Evolutionary conservation across 2,329 filamentous ascomycete species (phyloP), one percentile per base, ranked within the genome.

Genomic region (Neodidymelliopsis sp.): DNA sequence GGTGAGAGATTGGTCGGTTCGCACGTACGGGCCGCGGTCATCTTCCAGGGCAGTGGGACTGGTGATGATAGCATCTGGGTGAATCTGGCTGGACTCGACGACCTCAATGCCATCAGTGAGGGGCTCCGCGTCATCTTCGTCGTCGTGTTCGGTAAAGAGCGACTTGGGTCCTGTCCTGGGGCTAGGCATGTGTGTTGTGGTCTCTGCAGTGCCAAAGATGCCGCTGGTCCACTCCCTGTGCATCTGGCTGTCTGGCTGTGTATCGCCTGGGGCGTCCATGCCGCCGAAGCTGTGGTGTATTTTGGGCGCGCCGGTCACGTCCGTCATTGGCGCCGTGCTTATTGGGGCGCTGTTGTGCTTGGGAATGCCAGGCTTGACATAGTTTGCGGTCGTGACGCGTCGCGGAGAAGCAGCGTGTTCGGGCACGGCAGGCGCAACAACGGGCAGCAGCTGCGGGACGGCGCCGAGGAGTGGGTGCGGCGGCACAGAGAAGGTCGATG

Each of bases 221-320:
- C 56, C 63, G 29, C 71, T 75, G 33, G 67, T 71, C 51, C 64
- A 76, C 16, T 74, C 61, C 35, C 64, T 73, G 59, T 77, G 75
- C 34, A 78, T 72, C 54, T 79, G 77, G 42, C 75, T 76, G 43
- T 77, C 75, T 18, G 72, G 70, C 63, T 80, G 77, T 1, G 77
- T 79, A 52, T 80, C 77, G 38, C 76, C 76, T 2, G 66, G 65
- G 13, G 54, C 61, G 48, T 70, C 70, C 38, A 69, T 67, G 35
- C 64, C 73, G 24, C 62, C 73, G 52, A 77, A 78, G 24, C 73
- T 74, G 22, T 64, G 58, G 44, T 57, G 48, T 66, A 70, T 70
- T 22, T 58, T 73, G 28, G 34, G 48, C 13, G 46, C 56, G 29
- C 43, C 46, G 12, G 53, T 54, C 7, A 45, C 36, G 34, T 66